phyloP scores from a whole-genome alignment of 805 yeast species.

The Wickerhamiella sergipiensis region DNA sequence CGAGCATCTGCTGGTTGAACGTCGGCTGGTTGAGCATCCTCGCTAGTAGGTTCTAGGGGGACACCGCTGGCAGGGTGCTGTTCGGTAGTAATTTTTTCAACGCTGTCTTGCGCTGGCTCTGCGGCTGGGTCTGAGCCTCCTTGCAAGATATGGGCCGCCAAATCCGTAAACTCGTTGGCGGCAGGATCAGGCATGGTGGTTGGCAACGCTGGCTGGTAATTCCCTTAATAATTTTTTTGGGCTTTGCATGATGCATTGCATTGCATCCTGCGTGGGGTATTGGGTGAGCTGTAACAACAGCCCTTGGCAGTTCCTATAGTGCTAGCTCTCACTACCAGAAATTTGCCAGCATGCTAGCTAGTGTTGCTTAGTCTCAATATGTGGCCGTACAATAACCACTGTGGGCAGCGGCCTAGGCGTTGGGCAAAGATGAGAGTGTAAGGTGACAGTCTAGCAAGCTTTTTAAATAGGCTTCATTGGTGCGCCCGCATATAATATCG shows the following conservation, averaged over 20 bases:
- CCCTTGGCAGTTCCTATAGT: too few species aligned
- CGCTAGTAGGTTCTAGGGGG: background rate
- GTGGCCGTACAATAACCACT: too few species aligned
- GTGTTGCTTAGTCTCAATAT: too few species aligned
- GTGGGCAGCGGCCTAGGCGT: too few species aligned
- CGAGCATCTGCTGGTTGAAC: background rate
- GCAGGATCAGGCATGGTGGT: background rate
- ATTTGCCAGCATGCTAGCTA: too few species aligned
- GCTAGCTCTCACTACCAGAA: too few species aligned
- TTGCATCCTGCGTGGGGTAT: background rate
- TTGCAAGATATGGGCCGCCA: background rate
- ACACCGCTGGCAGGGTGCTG: background rate
- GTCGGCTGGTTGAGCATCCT: background rate
- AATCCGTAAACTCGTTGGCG: background rate
- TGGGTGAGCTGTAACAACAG: too few species aligned
- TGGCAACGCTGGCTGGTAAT: background rate
- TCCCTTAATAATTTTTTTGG: background rate
- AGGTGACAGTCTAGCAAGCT: background rate
- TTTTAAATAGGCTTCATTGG: background rate
- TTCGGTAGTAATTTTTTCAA: background rate
- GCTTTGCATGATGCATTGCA: background rate
- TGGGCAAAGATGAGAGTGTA: too few species aligned
- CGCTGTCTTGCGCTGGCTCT: background rate
- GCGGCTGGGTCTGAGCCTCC: background rate
- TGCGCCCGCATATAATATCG: background rate